Conservation (phyloP, 352 stramenopile species). For the Globisporangium parvum region DNA sequence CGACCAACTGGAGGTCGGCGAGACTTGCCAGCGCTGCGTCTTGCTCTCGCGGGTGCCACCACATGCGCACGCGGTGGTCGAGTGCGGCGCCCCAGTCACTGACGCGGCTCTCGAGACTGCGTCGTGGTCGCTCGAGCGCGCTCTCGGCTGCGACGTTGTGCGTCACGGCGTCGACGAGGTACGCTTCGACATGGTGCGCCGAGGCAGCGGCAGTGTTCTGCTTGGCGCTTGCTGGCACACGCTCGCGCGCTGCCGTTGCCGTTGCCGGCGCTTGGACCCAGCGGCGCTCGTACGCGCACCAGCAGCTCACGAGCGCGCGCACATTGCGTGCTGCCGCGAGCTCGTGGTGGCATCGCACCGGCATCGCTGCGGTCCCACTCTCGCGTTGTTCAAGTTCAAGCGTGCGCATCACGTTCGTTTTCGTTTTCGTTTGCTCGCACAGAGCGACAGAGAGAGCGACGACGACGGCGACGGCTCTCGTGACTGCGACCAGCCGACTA, state of each 20-base stretch:
- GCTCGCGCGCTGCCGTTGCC: background rate
- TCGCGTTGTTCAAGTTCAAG: background rate
- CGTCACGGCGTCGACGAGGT: conserved; percentile 8
- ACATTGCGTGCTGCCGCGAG: conserved; percentile 2
- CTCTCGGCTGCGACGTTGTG: conserved; percentile 1
- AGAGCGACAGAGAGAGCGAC: too few relatives aligned
- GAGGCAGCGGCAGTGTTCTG: background rate
- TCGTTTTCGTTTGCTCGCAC: too few relatives aligned
- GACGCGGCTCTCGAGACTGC: conserved; percentile 10
- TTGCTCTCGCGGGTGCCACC: conserved; percentile 8
- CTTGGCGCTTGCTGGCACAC: background rate
- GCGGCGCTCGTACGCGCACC: conserved; percentile 10
- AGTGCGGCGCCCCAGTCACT: conserved; percentile 6
- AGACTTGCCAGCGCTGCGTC: conserved; percentile 13
- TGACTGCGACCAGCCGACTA: too few relatives aligned
- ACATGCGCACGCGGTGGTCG: conserved; percentile 3
- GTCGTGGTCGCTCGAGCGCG: conserved; percentile 6
- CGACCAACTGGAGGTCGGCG: conserved; percentile 29
- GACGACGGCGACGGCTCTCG: too few relatives aligned
- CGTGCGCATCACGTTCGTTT: background rate
- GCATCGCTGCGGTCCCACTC: background rate
- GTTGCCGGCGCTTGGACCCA: conserved; percentile 1
- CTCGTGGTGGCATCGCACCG: conserved; percentile 2
- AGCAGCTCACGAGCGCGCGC: conserved; percentile 13
- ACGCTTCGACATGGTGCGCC: background rate